Conservation (phyloP, 2,329 filamentous ascomycete species). For the Ascochyta clinopodiicola region DNA sequence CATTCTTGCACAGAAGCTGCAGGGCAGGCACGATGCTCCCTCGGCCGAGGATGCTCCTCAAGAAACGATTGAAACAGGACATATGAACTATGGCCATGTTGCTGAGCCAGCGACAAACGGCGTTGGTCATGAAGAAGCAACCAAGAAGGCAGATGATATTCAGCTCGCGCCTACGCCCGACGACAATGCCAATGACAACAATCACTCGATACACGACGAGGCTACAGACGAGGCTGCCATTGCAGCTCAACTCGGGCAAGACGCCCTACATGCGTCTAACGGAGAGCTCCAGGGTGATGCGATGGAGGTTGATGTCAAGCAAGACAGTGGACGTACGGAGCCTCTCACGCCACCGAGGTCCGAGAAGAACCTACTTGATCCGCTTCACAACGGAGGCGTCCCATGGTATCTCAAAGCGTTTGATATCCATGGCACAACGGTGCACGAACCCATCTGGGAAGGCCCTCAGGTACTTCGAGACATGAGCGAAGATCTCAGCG, state of each 20-base stretch:
- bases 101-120: conserved; percentile 22
- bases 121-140: conserved; percentile 18
- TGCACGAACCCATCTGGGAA: conserved; percentile 74
- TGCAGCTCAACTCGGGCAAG: conserved; percentile 43
- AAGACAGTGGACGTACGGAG: conserved; percentile 31
- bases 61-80: conserved; percentile 29
- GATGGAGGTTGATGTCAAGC: conserved; percentile 31
- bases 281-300: conserved; percentile 22
- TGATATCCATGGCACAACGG: conserved; percentile 78
- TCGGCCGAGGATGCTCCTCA: conserved; percentile 33
- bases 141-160: conserved; percentile 29
- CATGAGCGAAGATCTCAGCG: conserved; percentile 86
- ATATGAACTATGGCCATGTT: conserved; percentile 15
- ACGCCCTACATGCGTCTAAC: conserved; percentile 30
- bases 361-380: conserved; percentile 57
- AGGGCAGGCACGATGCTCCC: conserved; percentile 54
- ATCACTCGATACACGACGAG: conserved; percentile 39
- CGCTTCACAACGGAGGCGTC: conserved; percentile 68
- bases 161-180: conserved; percentile 47
- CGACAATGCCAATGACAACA: conserved; percentile 39
- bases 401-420: conserved; percentile 88
- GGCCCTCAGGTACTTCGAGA: conserved; percentile 73
- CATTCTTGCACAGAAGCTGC: conserved; percentile 71
- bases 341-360: conserved; percentile 73
- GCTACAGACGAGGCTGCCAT: conserved; percentile 46